Evolutionary conservation across 2,329 filamentous ascomycete genomes (phyloP).

Genomic region (Pyrenophora graminea): DNA sequence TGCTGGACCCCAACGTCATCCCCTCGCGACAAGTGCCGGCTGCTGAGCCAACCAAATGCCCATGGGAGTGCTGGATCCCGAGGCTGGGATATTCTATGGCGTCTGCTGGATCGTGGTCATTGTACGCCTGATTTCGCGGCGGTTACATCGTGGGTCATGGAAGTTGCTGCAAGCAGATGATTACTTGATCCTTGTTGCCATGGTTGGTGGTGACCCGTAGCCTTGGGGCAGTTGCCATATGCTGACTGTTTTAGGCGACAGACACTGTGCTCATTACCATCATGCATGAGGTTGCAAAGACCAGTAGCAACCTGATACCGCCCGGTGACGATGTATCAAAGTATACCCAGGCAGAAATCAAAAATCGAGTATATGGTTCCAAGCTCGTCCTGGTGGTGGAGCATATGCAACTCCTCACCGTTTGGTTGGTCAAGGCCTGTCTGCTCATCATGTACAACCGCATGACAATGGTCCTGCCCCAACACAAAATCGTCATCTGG

Average conservation of each 20-base stretch:
- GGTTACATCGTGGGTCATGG: slow-evolving; percentile 39
- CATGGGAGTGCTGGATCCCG: slow-evolving; percentile 36
- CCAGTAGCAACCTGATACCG: slow-evolving; percentile 43
- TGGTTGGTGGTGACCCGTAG: slow-evolving; percentile 30
- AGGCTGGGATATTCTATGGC: slow-evolving; percentile 41
- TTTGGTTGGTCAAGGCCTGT: slow-evolving; percentile 60
- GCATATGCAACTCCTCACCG: slow-evolving; percentile 56
- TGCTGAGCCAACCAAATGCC: slow-evolving; percentile 2
- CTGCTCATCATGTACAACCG: slow-evolving; percentile 59
- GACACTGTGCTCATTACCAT: slow-evolving; percentile 40
- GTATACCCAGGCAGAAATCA: slow-evolving; percentile 46
- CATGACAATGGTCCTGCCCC: slow-evolving; percentile 48
- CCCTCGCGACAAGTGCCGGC: slow-evolving; percentile 7
- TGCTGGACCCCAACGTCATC: slow-evolving; percentile 1
- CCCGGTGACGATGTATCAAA: slow-evolving; percentile 37
- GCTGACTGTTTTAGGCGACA: slow-evolving; percentile 29
- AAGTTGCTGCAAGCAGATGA: slow-evolving; percentile 43
- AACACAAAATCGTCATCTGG: slow-evolving; percentile 46
- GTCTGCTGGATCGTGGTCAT: slow-evolving; percentile 42
- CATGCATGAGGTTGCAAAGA: slow-evolving; percentile 40
- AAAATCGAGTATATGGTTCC: slow-evolving; percentile 55
- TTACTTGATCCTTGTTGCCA: slow-evolving; percentile 41
- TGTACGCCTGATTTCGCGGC: slow-evolving; percentile 34
- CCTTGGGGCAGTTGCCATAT: not conserved
- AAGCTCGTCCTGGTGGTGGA: slow-evolving; percentile 60